A percentile compares a stretch with the other conserved stretches of the same genome.
Evolutionary conservation across 2,329 filamentous ascomycete species (phyloP).

Genomic region (Leptoxyphium fumago): DNA sequence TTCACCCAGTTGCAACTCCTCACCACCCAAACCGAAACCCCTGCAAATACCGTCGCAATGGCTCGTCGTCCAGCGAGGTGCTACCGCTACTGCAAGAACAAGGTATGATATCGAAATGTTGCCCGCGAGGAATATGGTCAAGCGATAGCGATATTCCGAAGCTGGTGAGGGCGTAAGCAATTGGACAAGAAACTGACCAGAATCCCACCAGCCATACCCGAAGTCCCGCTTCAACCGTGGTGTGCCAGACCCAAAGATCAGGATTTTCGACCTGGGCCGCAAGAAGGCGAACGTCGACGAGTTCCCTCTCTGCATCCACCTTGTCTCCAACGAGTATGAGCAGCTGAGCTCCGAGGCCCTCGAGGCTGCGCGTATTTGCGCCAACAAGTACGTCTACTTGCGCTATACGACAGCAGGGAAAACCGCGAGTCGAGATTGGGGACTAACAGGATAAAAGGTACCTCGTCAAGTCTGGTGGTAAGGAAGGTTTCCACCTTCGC

Average conservation of each 20-base stretch:
- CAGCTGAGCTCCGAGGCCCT: conserved; percentile 99
- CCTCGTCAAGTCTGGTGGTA: conserved; percentile 54
- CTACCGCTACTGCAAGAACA: conserved; percentile 99
- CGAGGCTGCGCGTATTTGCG: conserved; percentile 98
- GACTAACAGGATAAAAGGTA: conserved; percentile 32
- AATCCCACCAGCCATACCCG: conserved; percentile 62
- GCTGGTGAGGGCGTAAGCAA: neutral
- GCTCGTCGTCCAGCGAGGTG: conserved; percentile 98
- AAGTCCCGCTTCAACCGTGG: conserved; percentile 99
- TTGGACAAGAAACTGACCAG: conserved; percentile 13
- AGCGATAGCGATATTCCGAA: neutral
- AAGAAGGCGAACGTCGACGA: conserved; percentile 99
- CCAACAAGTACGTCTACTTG: conserved; percentile 67
- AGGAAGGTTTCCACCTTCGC: conserved; percentile 58
- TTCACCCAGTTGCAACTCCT: conserved; percentile 8
- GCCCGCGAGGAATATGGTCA: no score
- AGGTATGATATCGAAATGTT: conserved; percentile 47
- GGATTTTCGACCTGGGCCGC: conserved; percentile 59
- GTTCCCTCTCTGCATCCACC: conserved; percentile 97
- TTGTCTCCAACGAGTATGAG: conserved; percentile 99
- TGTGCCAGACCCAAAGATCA: conserved; percentile 57
- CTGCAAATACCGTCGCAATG: conserved; percentile 68
- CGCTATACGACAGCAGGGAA: neutral
- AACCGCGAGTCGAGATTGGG: conserved; percentile 1
- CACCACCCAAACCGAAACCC: conserved; percentile 23